Conservation (phyloP, 192 early-diverging fungal species). For the Backusella psychrophila region DNA sequence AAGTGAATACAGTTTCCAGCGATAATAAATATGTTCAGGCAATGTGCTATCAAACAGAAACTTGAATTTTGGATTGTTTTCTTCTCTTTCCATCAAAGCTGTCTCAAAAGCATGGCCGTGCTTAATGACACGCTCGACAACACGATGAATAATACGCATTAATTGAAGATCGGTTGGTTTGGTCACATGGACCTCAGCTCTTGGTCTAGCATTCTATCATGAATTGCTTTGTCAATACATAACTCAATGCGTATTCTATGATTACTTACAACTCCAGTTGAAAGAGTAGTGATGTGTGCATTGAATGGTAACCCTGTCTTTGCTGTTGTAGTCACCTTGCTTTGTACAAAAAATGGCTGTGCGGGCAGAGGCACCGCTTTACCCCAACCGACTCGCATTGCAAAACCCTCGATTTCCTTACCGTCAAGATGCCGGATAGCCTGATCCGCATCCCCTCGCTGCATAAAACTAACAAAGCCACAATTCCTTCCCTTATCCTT, state of each 20-base stretch:
- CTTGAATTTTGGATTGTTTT: conserved; percentile 59
- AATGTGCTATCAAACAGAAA: conserved; percentile 74
- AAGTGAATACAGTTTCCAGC: conserved; percentile 89
- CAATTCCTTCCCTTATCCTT: conserved; percentile 73
- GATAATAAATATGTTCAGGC: conserved; percentile 83
- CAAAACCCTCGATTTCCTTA: conserved; percentile 52
- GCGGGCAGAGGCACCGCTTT: conserved; percentile 74
- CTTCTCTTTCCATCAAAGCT: conserved; percentile 43
- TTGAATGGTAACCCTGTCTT: conserved; percentile 59
- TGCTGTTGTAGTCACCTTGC: conserved; percentile 21
- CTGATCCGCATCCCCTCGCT: conserved; percentile 61
- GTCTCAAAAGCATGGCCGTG: conserved; percentile 74
- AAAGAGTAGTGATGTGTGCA: conserved; percentile 44
- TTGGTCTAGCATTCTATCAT: conserved; percentile 34
- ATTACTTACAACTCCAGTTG: conserved; percentile 2
- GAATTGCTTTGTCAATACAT: too few species aligned
- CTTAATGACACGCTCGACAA: conserved; percentile 73
- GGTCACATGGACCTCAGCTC: conserved; percentile 64
- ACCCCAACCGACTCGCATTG: conserved; percentile 80
- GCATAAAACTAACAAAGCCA: conserved; percentile 93
- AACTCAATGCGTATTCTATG: too few species aligned
- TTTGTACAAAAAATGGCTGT: conserved; percentile 64
- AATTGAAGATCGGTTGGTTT: conserved; percentile 56
- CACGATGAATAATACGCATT: conserved; percentile 76
- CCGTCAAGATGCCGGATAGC: conserved; percentile 79